Base-by-base conservation (phyloP, 2,329 filamentous ascomycete species). In the Claviceps sp. region DNA sequence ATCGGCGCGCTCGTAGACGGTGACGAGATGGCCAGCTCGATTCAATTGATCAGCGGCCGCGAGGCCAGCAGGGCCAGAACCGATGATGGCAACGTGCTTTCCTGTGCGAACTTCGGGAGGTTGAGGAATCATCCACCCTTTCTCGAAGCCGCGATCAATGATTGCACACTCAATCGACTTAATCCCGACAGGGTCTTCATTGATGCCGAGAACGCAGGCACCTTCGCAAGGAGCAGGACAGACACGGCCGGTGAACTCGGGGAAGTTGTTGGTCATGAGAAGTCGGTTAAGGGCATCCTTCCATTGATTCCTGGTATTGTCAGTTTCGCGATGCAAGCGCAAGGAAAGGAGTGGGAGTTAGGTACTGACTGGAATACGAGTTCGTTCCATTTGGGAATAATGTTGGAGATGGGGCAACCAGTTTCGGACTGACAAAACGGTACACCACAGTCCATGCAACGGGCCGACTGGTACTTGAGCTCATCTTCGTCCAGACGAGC, bases 381-480 rank as follows among this genome's bases (percentile, higher is more conserved):
- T 55, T 95, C 89, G 52, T 94, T 95, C 88, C 88, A 95, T 61
- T 96, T 96, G 52, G 91, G 91, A 61, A 97, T 97, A 64, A 97
- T 94, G 72, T 97, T 97, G 59, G 84, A 89, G 67, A 96, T 96
- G 1, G 91, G 91, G 66, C 91, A 97, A 47, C 91, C 91, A 57
- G 87, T 89, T 60, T 97, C 91, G 20, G 89, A 95, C 69, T 97
- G 91, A 62, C 91, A 97, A 78, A 97, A 97, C 1, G 91, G 91
- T 55, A 97, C 90, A 80, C 91, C 91, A 55, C 91, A 97, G 72
- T 97, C 91, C 91, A 97, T 97, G 75, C 91, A 97, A 58, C 91
- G 87, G 55, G 91, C 91, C 46, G 89, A 85, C 70, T 97, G 91
- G 65, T 95, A 96, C 74, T 96, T 96, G 57, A 96, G 81, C 71